Percentiles rank a stretch among this genome's conserved stretches.
phyloP scores from a whole-genome alignment of 306 rosid species.

The Senna tora region DNA sequence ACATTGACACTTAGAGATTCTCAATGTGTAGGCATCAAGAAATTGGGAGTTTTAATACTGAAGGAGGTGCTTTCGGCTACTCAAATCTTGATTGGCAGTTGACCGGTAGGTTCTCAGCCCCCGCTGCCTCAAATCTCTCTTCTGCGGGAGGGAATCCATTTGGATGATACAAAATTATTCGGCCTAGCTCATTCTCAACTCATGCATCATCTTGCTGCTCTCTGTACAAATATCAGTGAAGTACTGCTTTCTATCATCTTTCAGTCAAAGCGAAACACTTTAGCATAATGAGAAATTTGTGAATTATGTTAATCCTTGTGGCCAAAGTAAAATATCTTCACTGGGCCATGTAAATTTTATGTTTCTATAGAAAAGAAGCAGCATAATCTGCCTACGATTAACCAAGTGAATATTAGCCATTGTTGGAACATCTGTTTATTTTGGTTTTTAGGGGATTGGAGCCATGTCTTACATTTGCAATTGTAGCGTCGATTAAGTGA shows the following conservation, averaged over 20 bases:
- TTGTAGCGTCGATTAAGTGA: slow-evolving; percentile 34
- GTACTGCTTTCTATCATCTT: slow-evolving; percentile 45
- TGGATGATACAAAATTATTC: slow-evolving; percentile 50
- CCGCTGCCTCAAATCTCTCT: slow-evolving; percentile 62
- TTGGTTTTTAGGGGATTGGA: too few relatives aligned
- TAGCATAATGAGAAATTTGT: slow-evolving; percentile 41
- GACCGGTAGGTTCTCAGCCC: slow-evolving; percentile 56
- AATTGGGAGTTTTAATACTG: slow-evolving; percentile 48
- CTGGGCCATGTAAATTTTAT: slow-evolving; percentile 49
- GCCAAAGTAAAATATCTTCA: slow-evolving; percentile 35
- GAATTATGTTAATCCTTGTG: slow-evolving; percentile 33
- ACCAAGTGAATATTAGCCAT: too few relatives aligned
- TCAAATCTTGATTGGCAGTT: slow-evolving; percentile 52
- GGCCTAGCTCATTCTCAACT: slow-evolving; percentile 30
- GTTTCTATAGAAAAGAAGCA: slow-evolving; percentile 33
- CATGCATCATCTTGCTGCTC: slow-evolving; percentile 54
- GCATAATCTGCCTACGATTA: too few relatives aligned
- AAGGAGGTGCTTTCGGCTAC: slow-evolving; percentile 59
- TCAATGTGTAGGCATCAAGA: slow-evolving; percentile 65
- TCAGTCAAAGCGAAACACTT: slow-evolving; percentile 32
- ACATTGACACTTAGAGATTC: slow-evolving; percentile 15
- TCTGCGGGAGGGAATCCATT: slow-evolving; percentile 82
- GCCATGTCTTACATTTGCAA: slow-evolving; percentile 25
- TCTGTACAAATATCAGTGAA: slow-evolving; percentile 55
- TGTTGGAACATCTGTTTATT: too few relatives aligned